Conservation (phyloP, 78 protist species). For the Mastigamoeba balamuthi region DNA sequence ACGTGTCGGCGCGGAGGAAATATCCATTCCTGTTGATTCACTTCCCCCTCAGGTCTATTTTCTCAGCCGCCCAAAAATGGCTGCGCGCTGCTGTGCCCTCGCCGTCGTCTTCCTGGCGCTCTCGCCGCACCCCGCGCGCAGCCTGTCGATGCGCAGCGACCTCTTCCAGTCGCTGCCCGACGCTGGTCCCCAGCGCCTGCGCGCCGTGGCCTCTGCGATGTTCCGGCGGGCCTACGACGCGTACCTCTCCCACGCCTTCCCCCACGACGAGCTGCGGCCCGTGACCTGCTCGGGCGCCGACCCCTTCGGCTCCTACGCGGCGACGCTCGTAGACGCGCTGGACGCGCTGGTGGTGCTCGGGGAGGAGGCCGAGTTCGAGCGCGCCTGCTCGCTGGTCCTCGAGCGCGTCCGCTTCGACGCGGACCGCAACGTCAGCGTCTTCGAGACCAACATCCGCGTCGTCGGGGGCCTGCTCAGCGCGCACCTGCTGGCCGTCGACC, state of each 20-base stretch:
- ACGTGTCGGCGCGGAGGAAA: too few relatives aligned
- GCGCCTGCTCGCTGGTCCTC: conserved; percentile 24
- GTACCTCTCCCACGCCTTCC: conserved; percentile 60
- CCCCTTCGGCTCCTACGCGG: conserved; percentile 17
- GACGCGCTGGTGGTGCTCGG: conserved; percentile 49
- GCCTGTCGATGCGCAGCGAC: too few relatives aligned
- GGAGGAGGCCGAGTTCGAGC: conserved; percentile 19
- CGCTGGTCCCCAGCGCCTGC: too few relatives aligned
- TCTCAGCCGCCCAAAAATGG: too few relatives aligned
- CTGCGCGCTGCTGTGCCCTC: too few relatives aligned
- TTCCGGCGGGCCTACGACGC: conserved; percentile 50
- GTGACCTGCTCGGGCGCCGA: conserved; percentile 47
- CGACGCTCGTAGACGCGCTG: conserved; percentile 1
- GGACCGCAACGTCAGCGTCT: conserved; percentile 76
- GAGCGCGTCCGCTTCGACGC: conserved; percentile 35
- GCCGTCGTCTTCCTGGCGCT: too few relatives aligned
- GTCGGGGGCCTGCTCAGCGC: conserved; percentile 77
- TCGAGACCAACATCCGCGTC: conserved; percentile 87
- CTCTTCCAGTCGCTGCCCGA: too few relatives aligned
- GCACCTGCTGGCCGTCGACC: background rate
- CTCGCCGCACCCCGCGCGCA: too few relatives aligned
- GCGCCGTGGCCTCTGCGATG: too few relatives aligned
- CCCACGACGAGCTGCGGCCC: conserved; percentile 68
- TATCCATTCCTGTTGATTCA: too few relatives aligned
- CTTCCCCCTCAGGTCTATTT: too few relatives aligned